A percentile compares a stretch with the other conserved stretches of the same genome.
phyloP scores from a whole-genome alignment of 2,329 filamentous ascomycete genomes.

The Xylariaceae sp. region DNA sequence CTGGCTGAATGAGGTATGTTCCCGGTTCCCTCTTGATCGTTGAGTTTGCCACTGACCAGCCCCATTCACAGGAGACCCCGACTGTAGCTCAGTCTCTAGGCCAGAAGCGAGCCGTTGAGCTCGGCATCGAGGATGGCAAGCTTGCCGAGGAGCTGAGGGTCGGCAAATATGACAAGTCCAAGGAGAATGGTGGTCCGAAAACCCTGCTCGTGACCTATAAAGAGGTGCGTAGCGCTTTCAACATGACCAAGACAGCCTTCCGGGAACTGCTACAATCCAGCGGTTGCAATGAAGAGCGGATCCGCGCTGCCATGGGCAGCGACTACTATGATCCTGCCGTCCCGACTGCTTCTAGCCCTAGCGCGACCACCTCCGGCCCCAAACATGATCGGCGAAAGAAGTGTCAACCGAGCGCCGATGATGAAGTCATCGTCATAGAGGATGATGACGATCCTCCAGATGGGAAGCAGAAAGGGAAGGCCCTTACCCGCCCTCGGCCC shows the following conservation, averaged over 20 bases:
- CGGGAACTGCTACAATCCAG: not conserved
- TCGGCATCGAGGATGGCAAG: conserved; percentile 3
- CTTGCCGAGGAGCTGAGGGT: conserved; percentile 14
- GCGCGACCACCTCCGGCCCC: too few species aligned
- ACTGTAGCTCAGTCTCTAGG: conserved; percentile 11
- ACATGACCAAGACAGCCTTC: conserved; percentile 1
- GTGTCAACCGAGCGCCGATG: too few species aligned
- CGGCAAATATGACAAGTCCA: not conserved
- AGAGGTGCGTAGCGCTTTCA: conserved; percentile 3
- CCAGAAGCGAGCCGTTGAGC: conserved; percentile 2
- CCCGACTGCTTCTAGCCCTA: too few species aligned
- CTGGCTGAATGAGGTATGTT: conserved; percentile 21
- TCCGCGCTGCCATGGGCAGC: not conserved
- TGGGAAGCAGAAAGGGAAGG: too few species aligned
- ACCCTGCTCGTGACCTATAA: not conserved
- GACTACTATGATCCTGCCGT: not conserved
- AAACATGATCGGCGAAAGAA: too few species aligned
- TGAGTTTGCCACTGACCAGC: not conserved
- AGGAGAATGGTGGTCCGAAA: not conserved
- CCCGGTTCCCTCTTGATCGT: too few species aligned
- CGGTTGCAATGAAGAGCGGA: not conserved
- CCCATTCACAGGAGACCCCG: not conserved
- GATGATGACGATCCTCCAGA: too few species aligned
- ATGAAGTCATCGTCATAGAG: too few species aligned
- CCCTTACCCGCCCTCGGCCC: too few species aligned